phyloP scores from a whole-genome alignment of 1,284 basidiomycete genomes.

The Salmacisia buchloeana region DNA sequence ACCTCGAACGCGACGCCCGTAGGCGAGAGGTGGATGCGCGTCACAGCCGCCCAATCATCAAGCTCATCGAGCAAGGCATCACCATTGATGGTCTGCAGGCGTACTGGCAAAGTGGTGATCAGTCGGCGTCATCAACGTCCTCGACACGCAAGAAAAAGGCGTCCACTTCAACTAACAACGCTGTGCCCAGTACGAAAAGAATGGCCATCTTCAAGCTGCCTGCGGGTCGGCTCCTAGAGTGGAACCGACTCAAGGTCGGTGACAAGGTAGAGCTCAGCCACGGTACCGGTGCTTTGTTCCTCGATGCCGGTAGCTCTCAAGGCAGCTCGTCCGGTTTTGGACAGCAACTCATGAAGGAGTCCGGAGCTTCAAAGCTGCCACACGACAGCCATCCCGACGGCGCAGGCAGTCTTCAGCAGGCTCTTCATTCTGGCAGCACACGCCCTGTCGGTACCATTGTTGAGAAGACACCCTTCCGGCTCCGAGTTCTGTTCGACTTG shows the following conservation, averaged over 20 bases:
- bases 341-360: background rate
- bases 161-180: slow-evolving; percentile 5
- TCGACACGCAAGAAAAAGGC: background rate
- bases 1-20: background rate
- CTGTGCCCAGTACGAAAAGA: slow-evolving; percentile 32
- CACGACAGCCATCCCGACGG: too few species aligned
- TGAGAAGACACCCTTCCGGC: background rate
- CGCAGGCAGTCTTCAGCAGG: background rate
- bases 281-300: slow-evolving; percentile 21
- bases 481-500: background rate
- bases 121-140: background rate
- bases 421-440: too few species aligned
- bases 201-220: slow-evolving; percentile 40
- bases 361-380: too few species aligned
- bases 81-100: slow-evolving; percentile 38
- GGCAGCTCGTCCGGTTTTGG: background rate
- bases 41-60: background rate
- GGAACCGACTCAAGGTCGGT: slow-evolving; percentile 9
- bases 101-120: slow-evolving; percentile 33
- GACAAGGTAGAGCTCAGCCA: slow-evolving; percentile 16
- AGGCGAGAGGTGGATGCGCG: slow-evolving; percentile 4
- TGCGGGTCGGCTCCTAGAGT: slow-evolving; percentile 14
- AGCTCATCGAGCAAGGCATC: slow-evolving; percentile 11
- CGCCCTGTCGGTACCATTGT: background rate
- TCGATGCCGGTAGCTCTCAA: background rate